A percentile compares a stretch with the other conserved stretches of the same genome.
Evolutionary conservation across 1,284 basidiomycete species (phyloP).

Genomic region (Cystobasidium pallidum): DNA sequence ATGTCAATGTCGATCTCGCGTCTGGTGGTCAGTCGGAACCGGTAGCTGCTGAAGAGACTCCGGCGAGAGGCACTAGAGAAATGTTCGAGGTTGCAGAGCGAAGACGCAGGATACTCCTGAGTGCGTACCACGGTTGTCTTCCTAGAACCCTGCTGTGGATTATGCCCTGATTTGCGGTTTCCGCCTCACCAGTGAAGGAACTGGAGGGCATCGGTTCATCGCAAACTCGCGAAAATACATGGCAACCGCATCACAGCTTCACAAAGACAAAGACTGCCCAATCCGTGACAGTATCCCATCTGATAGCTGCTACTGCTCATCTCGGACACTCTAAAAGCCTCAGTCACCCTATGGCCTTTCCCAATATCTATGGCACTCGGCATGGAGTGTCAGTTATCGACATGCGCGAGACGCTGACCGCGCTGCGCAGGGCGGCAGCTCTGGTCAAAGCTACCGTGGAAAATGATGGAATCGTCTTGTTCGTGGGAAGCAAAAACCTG

Average conservation of each 20-base stretch:
- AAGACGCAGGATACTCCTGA: conserved; percentile 29
- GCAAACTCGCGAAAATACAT: conserved; percentile 70
- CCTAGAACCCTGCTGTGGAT: too few species aligned
- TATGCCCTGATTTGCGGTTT: not conserved
- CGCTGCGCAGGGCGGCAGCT: conserved; percentile 84
- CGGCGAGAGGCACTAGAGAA: not conserved
- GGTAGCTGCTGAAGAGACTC: not conserved
- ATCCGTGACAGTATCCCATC: conserved; percentile 79
- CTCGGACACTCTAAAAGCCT: conserved; percentile 83
- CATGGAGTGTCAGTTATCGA: conserved; percentile 92
- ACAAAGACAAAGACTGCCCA: conserved; percentile 67
- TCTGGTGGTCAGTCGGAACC: not conserved
- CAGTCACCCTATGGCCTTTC: conserved; percentile 83
- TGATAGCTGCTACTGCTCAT: conserved; percentile 90
- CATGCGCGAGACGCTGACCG: conserved; percentile 88
- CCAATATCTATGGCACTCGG: conserved; percentile 92
- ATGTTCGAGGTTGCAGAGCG: conserved; percentile 28
- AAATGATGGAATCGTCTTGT: conserved; percentile 81
- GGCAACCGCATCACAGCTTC: conserved; percentile 72
- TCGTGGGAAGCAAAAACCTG: conserved; percentile 65
- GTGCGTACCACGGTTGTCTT: conserved; percentile 20
- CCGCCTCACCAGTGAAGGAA: conserved; percentile 31
- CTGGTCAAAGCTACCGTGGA: conserved; percentile 81
- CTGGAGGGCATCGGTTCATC: conserved; percentile 68
- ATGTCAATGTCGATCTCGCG: not conserved